These are phyloP conservation scores for Colletotrichum karsti DNA, from an alignment of 2,329 filamentous ascomycete genomes.

Conservation along the genomic window DNA sequence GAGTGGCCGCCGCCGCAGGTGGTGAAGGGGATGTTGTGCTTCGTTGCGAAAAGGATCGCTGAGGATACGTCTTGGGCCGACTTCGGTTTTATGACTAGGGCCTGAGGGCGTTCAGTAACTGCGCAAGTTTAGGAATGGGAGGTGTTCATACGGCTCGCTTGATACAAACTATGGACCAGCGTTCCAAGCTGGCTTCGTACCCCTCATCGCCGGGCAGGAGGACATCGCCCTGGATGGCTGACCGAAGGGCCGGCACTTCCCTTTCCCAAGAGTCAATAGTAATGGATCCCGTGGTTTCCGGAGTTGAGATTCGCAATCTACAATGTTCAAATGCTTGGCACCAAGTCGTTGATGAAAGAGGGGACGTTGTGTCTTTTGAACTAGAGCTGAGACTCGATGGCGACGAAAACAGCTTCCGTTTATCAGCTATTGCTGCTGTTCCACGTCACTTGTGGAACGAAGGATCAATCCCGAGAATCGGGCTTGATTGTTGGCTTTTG, in stretches of 20 bases:
- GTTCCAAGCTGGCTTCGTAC: constrained; percentile 42
- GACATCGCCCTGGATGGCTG: constrained; percentile 34
- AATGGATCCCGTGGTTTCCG: not conserved
- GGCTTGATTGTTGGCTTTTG: no score
- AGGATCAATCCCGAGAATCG: no score
- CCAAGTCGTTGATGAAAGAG: no score
- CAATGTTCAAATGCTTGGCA: no score
- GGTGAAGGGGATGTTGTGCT: constrained; percentile 56
- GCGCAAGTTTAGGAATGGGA: not conserved
- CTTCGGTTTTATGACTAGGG: constrained; percentile 52
- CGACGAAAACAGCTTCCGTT: not conserved
- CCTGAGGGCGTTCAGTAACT: constrained; percentile 38
- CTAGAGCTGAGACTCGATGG: not conserved
- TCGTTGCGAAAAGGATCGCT: constrained; percentile 52
- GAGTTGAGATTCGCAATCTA: not conserved
- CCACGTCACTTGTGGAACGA: not conserved
- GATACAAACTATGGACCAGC: constrained; percentile 47
- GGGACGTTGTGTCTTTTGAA: no score
- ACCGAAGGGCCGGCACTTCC: not conserved
- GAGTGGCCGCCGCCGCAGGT: constrained; percentile 66
- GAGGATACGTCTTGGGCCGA: constrained; percentile 48
- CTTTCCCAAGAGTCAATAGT: not conserved
- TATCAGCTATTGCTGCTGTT: not conserved
- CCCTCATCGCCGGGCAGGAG: constrained; percentile 42
- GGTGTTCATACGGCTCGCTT: constrained; percentile 39